Evolutionary conservation across 352 stramenopile genomes (phyloP), one percentile per base, ranked within the genome.

Genomic region (Phytophthora tentaculata): DNA sequence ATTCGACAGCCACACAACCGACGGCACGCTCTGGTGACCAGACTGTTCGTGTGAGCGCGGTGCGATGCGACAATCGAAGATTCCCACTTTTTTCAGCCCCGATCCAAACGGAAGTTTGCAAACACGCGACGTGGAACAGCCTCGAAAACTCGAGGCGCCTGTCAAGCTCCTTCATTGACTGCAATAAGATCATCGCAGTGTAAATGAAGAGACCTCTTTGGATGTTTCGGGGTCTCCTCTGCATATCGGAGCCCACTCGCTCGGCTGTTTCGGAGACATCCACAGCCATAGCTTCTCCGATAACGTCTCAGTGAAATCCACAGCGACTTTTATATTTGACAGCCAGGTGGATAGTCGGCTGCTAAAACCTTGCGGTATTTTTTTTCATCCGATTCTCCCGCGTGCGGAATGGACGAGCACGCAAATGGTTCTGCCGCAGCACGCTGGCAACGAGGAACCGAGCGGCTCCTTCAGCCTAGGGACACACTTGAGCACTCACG

Each of bases 311-410:
- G 48, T 63, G 45, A 53, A 63, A 69, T 63, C 61, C 52, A 19
- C 16, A 56, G n/a, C 35, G 35, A 48, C 10, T 23, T 13, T 48
- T 48, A 23, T 23, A 48, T 14, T 22, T n/a, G 32, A n/a, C 56
- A 54, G 44, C 44, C 20, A 28, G 63, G 63, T 66, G 63, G 63
- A 70, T 70, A 66, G 63, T 70, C 63, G 56, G 63, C 63, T 71
- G 63, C 62, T 64, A 26, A 53, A n/a, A 47, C 19, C 51, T 60
- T 29, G 2, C 6, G 32, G 35, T 12, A 17, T 47, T n/a, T 64
- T 65, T 61, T 70, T 70, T 65, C 63, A 70, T 50, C 22, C 47
- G 39, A 70, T 70, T 66, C 56, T 70, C 63, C 56, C 62, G 48
- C 48, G 48, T 55, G 56, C 56, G 63, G 56, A 60, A 71, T 71